Percentiles rank a stretch among this genome's conserved stretches.
Conservation (phyloP, 306 rosid genomes). For the Styphnolobium japonicum region DNA sequence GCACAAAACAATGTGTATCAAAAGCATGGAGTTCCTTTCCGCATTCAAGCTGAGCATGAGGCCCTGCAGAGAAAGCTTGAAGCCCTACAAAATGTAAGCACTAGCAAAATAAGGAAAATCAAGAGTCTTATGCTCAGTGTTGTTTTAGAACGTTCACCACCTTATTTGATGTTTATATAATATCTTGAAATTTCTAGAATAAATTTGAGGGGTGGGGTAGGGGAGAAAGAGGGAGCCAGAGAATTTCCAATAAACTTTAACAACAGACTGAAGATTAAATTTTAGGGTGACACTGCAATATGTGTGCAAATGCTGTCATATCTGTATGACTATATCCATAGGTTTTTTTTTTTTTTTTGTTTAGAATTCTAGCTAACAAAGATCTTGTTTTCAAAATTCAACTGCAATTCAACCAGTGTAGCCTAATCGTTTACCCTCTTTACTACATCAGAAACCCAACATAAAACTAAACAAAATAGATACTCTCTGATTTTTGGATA, state of each 20-base stretch:
- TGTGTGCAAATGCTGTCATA: background rate
- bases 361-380: slow-evolving; percentile 7
- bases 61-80: slow-evolving; percentile 86
- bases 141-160: slow-evolving; percentile 11
- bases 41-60: slow-evolving; percentile 92
- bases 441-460: background rate
- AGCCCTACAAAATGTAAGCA: slow-evolving; percentile 75
- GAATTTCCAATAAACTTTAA: background rate
- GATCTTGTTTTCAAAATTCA: slow-evolving; percentile 4
- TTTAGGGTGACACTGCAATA: background rate
- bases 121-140: background rate
- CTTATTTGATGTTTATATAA: background rate
- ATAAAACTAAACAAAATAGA: background rate
- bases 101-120: slow-evolving; percentile 3
- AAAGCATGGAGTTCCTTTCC: slow-evolving; percentile 91
- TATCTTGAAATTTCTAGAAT: background rate
- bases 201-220: background rate
- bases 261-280: background rate
- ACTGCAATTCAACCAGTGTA: background rate
- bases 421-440: background rate
- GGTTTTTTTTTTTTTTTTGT: background rate
- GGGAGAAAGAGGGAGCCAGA: background rate
- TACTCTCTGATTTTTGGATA: background rate
- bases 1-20: slow-evolving; percentile 88
- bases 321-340: background rate